Conservation (phyloP, 164 flowering plant species). For the Vitis rotundifolia region DNA sequence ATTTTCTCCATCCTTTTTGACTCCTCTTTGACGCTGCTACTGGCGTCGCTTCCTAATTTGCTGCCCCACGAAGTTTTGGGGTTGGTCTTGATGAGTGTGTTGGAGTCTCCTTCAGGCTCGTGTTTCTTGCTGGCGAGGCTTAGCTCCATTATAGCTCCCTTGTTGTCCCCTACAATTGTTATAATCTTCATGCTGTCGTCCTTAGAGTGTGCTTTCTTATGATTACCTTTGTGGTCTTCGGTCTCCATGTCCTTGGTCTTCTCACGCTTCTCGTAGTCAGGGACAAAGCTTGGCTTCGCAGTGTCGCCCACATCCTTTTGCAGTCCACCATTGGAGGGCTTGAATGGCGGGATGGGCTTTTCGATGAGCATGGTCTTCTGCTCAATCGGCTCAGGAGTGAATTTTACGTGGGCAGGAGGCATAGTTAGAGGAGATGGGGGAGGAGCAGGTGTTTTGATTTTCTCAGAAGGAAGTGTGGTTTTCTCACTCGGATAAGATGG, state of each 20-base stretch:
- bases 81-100: slow-evolving; percentile 18
- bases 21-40: slow-evolving; percentile 19
- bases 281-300: slow-evolving; percentile 6
- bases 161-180: slow-evolving; percentile 81
- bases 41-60: not conserved
- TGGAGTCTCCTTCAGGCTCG: not conserved
- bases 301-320: not conserved
- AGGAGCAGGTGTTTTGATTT: slow-evolving; percentile 15
- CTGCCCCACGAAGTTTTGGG: not conserved
- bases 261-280: slow-evolving; percentile 3
- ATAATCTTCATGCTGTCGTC: slow-evolving; percentile 43
- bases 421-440: slow-evolving; percentile 54
- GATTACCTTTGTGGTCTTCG: slow-evolving; percentile 17
- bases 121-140: slow-evolving; percentile 26
- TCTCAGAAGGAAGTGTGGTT: slow-evolving; percentile 33
- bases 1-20: not conserved
- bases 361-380: slow-evolving; percentile 43
- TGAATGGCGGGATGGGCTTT: slow-evolving; percentile 14
- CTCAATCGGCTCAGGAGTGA: slow-evolving; percentile 27
- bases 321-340: not conserved
- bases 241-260: no score
- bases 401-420: slow-evolving; percentile 40
- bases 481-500: not conserved
- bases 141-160: slow-evolving; percentile 84
- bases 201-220: slow-evolving; percentile 35